Evolutionary conservation across 768 basidiomycete species (phyloP).

Genomic region (Mycena galericulata): DNA sequence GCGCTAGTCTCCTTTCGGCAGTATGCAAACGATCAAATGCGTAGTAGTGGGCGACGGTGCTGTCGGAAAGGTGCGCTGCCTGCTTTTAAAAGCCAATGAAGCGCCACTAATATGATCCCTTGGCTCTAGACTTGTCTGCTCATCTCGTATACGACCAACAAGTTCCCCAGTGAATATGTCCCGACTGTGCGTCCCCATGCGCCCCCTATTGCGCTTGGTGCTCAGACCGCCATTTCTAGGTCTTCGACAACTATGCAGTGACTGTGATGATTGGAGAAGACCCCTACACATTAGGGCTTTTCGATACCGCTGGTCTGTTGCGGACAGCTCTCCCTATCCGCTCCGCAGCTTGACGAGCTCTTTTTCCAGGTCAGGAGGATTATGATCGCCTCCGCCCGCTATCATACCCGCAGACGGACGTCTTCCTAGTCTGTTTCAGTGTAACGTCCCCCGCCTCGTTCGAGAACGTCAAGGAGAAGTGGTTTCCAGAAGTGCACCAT

Average conservation of each 20-base stretch:
- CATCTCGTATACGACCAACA: slow-evolving; percentile 98
- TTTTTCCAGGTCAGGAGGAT: slow-evolving; percentile 91
- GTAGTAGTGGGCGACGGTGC: slow-evolving; percentile 98
- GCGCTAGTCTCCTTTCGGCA: slow-evolving; percentile 38
- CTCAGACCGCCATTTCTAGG: slow-evolving; percentile 57
- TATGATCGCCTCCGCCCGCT: slow-evolving; percentile 98
- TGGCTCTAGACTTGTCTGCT: slow-evolving; percentile 86
- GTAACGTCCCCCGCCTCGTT: slow-evolving; percentile 98
- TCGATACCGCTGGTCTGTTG: slow-evolving; percentile 95
- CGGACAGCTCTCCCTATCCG: slow-evolving; percentile 5
- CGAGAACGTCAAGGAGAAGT: slow-evolving; percentile 99
- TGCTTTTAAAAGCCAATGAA: slow-evolving; percentile 9
- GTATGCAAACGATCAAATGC: slow-evolving; percentile 98
- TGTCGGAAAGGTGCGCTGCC: slow-evolving; percentile 90
- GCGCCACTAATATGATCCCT: slow-evolving; percentile 21
- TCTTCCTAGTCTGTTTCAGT: slow-evolving; percentile 99
- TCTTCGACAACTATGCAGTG: slow-evolving; percentile 98
- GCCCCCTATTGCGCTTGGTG: slow-evolving; percentile 40
- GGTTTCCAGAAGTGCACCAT: slow-evolving; percentile 99
- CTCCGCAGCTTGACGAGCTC: slow-evolving; percentile 25
- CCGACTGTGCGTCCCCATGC: slow-evolving; percentile 80
- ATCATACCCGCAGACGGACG: slow-evolving; percentile 99
- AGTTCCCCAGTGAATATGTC: slow-evolving; percentile 99
- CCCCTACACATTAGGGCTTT: slow-evolving; percentile 97
- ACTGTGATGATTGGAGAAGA: slow-evolving; percentile 99